Evolutionary conservation across 2,329 filamentous ascomycete species (phyloP), one percentile per base, ranked within the genome.

Genomic region (Lachnellula subtilissima): DNA sequence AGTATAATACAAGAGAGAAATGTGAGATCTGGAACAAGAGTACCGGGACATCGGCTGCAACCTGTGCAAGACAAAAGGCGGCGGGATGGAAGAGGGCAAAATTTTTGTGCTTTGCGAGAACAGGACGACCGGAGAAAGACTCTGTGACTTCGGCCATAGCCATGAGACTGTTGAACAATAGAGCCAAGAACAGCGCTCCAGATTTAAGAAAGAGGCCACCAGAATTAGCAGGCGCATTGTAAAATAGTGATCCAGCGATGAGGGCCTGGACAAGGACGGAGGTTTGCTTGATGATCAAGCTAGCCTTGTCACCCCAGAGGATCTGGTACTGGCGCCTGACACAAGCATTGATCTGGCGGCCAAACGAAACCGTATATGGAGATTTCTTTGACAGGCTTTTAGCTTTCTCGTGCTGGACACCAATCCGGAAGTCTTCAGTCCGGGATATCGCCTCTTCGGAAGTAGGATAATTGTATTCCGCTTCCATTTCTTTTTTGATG

Each of bases 181-280:
- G 73, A 0, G 84, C 74, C 50, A 88, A 79, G 74, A 88, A 89
- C 4, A 86, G 71, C 0, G 84, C 78, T 52, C 85, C 86, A 0
- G 78, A 77, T 63, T 87, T 87, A 62, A 81, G 66, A 67, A 88
- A 88, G 0, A 89, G 70, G 8, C 85, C 86, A 1, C 71, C 75
- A 0, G 83, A 81, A 50, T 78, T 82, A 23, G 72, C 57, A 0
- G 84, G 78, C 0, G 84, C 80, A 54, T 84, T 77, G 70, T 88
- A 89, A 70, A 89, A 89, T 3, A 88, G 75, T 0, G 84, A 87
- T 6, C 85, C 85, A 1, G 79, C 75, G 55, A 88, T 80, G 5
- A 89, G 69, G 0, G 85, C 83, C 63, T 86, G 82, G 0, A 76
- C 63, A 7, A 87, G 64, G 1, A 80, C 84, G 0, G 78, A 77